Percentiles rank a stretch among this genome's conserved stretches.
Evolutionary conservation across 306 rosid species (phyloP).

Genomic region (Dryas alaskensis): DNA sequence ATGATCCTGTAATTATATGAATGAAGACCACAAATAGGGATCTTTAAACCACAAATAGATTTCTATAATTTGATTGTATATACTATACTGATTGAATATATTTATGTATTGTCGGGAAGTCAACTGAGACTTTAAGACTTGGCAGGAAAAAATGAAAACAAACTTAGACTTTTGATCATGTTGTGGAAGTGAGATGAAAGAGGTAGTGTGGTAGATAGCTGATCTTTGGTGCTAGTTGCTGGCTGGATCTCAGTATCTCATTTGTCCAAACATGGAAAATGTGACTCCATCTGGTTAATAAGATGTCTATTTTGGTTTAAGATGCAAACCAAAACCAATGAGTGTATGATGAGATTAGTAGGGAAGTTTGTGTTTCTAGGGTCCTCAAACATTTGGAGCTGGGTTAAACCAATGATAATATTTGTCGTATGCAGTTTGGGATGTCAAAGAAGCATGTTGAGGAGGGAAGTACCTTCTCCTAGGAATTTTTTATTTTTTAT

Average conservation of each 20-base stretch:
- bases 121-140: not conserved
- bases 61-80: not conserved
- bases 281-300: not conserved
- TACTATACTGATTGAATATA: not conserved
- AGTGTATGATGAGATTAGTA: no score
- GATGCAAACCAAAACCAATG: not conserved
- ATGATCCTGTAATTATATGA: not conserved
- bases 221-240: not conserved
- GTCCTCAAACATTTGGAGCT: not conserved
- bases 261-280: not conserved
- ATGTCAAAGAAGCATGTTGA: not conserved
- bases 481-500: no score
- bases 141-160: not conserved
- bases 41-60: not conserved
- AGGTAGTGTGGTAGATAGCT: not conserved
- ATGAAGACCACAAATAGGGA: not conserved
- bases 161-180: not conserved
- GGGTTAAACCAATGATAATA: not conserved
- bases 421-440: not conserved
- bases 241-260: not conserved
- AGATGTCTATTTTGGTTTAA: not conserved
- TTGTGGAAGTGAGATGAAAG: not conserved
- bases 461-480: not conserved
- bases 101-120: not conserved
- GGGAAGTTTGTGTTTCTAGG: not conserved